These are phyloP conservation scores for Phytophthora uliginosa DNA, from an alignment of 352 stramenopile species.

Conservation along the genomic window DNA sequence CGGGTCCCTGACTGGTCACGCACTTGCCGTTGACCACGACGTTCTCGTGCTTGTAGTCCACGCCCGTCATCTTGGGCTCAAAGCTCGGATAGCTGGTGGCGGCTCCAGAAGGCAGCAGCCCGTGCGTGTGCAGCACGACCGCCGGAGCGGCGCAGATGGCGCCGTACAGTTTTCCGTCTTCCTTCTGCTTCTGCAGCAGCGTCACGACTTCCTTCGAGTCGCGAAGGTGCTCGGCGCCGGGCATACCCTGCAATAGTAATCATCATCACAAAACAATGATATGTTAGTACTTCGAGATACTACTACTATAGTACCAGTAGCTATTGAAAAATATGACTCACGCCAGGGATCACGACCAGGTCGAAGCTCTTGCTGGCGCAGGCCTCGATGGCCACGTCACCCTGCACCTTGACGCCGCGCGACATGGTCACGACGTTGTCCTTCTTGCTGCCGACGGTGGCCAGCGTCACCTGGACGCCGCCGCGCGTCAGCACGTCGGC, in stretches of 20 bases:
- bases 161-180: conserved; percentile 70
- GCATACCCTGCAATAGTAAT: conserved; percentile 56
- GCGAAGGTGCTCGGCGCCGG: conserved; percentile 74
- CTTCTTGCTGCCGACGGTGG: conserved; percentile 62
- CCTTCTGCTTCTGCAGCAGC: conserved; percentile 75
- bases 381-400: conserved; percentile 70
- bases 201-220: conserved; percentile 67
- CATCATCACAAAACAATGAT: conserved; percentile 1
- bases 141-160: conserved; percentile 83
- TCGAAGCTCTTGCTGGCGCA: conserved; percentile 71
- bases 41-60: conserved; percentile 57
- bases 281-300: not conserved
- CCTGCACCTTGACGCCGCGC: conserved; percentile 75
- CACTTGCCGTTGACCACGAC: conserved; percentile 83
- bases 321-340: conserved; percentile 22
- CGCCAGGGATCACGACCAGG: conserved; percentile 73
- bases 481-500: conserved; percentile 80
- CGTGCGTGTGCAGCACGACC: conserved; percentile 75
- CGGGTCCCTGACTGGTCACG: conserved; percentile 82
- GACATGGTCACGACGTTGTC: conserved; percentile 84
- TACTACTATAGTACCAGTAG: conserved; percentile 4
- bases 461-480: conserved; percentile 74
- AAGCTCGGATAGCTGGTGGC: conserved; percentile 80
- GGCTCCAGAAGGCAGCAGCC: conserved; percentile 52
- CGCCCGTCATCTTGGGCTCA: conserved; percentile 66